These are phyloP conservation scores for Inonotus obliquus DNA, from an alignment of 1,284 basidiomycete genomes.

Conservation along the genomic window DNA sequence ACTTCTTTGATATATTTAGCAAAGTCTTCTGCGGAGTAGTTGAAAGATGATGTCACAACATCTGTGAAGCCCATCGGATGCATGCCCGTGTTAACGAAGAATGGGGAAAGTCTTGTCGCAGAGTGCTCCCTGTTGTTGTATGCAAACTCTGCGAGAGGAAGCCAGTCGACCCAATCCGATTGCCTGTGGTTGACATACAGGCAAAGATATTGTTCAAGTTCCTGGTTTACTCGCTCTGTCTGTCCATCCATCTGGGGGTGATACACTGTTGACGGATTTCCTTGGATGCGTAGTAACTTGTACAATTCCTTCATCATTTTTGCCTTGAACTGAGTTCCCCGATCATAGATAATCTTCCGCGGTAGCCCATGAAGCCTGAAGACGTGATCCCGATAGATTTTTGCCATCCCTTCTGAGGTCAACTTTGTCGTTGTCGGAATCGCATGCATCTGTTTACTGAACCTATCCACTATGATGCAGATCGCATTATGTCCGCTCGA, in stretches of 20 bases:
- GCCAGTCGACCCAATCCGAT: slow-evolving; percentile 26
- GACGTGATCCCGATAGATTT: slow-evolving; percentile 20
- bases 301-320: slow-evolving; percentile 19
- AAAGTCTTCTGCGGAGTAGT: too few relatives aligned
- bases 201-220: slow-evolving; percentile 23
- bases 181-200: slow-evolving; percentile 26
- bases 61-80: too few relatives aligned
- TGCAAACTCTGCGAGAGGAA: slow-evolving; percentile 25
- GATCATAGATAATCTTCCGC: slow-evolving; percentile 25
- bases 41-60: too few relatives aligned
- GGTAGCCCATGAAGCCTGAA: slow-evolving; percentile 21
- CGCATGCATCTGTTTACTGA: slow-evolving; percentile 16
- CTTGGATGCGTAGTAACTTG: slow-evolving; percentile 15
- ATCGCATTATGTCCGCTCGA: slow-evolving; percentile 18
- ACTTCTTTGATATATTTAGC: too few relatives aligned
- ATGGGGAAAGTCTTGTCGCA: slow-evolving; percentile 25
- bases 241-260: slow-evolving; percentile 27
- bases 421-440: slow-evolving; percentile 22
- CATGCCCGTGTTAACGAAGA: slow-evolving; percentile 19
- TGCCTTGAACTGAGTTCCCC: slow-evolving; percentile 24
- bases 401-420: slow-evolving; percentile 9
- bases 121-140: slow-evolving; percentile 23
- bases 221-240: slow-evolving; percentile 27
- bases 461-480: slow-evolving; percentile 23
- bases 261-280: slow-evolving; percentile 23